phyloP scores from a whole-genome alignment of 2,329 filamentous ascomycete species.

The Diaporthe sp. region DNA sequence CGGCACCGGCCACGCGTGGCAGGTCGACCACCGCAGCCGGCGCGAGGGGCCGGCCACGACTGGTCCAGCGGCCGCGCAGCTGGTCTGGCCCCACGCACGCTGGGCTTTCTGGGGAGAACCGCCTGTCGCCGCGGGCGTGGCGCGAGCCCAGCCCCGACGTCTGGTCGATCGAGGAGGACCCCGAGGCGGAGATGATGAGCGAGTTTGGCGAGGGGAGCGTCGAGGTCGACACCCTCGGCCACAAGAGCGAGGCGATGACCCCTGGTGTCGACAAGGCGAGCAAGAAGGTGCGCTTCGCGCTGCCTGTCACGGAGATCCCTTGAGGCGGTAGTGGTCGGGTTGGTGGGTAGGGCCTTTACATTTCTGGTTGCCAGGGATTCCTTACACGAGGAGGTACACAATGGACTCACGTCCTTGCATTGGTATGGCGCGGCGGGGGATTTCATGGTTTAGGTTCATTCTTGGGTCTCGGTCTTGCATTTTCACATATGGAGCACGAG shows the following conservation, averaged over 20 bases:
- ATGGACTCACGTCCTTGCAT: slow-evolving; percentile 28
- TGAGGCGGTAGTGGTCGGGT: neutral
- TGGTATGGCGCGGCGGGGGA: neutral
- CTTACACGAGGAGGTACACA: neutral
- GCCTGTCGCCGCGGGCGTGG: slow-evolving; percentile 65
- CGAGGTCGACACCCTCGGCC: slow-evolving; percentile 49
- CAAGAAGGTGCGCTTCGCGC: slow-evolving; percentile 70
- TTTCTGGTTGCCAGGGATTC: neutral
- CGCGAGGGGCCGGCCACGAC: slow-evolving; percentile 48
- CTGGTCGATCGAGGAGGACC: slow-evolving; percentile 72
- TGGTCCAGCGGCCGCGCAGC: slow-evolving; percentile 48
- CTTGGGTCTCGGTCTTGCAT: slow-evolving; percentile 15
- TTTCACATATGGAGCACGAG: neutral
- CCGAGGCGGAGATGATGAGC: slow-evolving; percentile 65
- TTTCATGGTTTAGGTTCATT: neutral
- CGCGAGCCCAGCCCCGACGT: slow-evolving; percentile 71
- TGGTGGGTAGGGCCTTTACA: neutral
- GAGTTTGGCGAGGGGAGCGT: slow-evolving; percentile 48
- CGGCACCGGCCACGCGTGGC: slow-evolving; percentile 41
- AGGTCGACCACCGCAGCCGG: slow-evolving; percentile 50
- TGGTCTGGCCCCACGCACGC: slow-evolving; percentile 42
- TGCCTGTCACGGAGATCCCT: slow-evolving; percentile 56
- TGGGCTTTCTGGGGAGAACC: neutral
- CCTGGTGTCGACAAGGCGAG: slow-evolving; percentile 60
- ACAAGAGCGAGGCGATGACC: slow-evolving; percentile 44